phyloP scores from a whole-genome alignment of 75 land plant species.

The Pinus albicaulis region DNA sequence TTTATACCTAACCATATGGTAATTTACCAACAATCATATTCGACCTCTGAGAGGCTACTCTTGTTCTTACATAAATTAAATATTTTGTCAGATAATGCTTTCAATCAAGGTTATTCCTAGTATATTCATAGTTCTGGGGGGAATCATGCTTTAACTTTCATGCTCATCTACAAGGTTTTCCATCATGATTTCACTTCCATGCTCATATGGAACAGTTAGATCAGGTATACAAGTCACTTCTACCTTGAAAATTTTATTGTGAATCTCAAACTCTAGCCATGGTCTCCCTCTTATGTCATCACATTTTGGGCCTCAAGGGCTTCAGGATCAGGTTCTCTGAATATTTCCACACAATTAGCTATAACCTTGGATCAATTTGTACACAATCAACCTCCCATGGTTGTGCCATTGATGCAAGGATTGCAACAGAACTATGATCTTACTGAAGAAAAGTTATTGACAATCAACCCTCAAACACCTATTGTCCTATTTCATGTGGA shows the following conservation, averaged over 20 bases:
- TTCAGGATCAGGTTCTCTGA: background rate
- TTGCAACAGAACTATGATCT: too few species aligned
- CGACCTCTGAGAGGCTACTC: conserved; percentile 2
- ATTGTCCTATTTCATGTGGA: too few species aligned
- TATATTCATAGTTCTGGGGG: conserved; percentile 26
- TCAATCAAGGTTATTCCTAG: conserved; percentile 9
- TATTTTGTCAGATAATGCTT: background rate
- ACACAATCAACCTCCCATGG: conserved; percentile 10
- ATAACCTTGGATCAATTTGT: background rate
- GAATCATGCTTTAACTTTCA: conserved; percentile 26
- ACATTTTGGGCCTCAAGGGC: conserved; percentile 47
- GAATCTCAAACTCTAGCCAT: conserved; percentile 73
- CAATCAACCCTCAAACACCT: too few species aligned
- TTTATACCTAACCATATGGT: background rate
- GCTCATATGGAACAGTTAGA: conserved; percentile 27
- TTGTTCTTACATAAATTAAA: background rate
- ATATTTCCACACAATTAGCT: background rate
- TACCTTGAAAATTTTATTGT: conserved; percentile 31
- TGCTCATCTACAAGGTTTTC: too few species aligned
- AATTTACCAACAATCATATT: conserved; percentile 5
- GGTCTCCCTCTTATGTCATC: conserved; percentile 99
- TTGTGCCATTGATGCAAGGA: too few species aligned
- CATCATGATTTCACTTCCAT: conserved; percentile 26
- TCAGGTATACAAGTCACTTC: conserved; percentile 29
- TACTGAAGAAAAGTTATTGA: too few species aligned